Conservation (phyloP, 2,329 filamentous ascomycete genomes). For the Talaromyces sp. region DNA sequence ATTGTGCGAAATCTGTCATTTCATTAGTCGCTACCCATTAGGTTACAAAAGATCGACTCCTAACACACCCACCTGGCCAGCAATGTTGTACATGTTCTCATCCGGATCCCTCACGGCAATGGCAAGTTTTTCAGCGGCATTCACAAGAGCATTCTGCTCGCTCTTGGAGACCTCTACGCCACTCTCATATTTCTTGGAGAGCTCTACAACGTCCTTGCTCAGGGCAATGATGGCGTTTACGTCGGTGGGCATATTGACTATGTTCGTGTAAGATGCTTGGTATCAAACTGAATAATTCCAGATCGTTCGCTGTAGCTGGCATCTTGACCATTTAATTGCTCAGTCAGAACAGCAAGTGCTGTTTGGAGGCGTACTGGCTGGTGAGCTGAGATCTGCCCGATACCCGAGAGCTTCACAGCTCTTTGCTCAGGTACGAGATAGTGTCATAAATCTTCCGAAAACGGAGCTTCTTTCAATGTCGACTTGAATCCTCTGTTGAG, state of each 20-base stretch:
- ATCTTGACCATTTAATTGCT: neutral
- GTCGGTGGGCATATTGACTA: neutral
- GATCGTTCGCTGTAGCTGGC: neutral
- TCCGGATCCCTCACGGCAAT: neutral
- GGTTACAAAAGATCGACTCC: too few species aligned
- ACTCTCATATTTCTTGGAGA: neutral
- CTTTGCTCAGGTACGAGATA: neutral
- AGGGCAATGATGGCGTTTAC: neutral
- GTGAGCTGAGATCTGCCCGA: neutral
- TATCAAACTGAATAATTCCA: neutral
- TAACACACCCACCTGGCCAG: neutral
- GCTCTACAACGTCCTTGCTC: neutral
- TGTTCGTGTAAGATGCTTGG: neutral
- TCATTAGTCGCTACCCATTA: neutral
- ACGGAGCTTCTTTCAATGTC: neutral
- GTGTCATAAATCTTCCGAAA: neutral
- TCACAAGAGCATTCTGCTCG: neutral
- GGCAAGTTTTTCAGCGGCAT: neutral
- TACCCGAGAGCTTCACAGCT: neutral
- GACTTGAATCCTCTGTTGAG: neutral
- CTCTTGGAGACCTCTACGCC: neutral
- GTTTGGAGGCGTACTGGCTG: neutral
- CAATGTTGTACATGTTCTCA: neutral
- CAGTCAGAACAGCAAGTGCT: neutral
- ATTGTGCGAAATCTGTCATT: neutral